phyloP scores from a whole-genome alignment of 129 eudicot genomes.

The Centaurea solstitialis region DNA sequence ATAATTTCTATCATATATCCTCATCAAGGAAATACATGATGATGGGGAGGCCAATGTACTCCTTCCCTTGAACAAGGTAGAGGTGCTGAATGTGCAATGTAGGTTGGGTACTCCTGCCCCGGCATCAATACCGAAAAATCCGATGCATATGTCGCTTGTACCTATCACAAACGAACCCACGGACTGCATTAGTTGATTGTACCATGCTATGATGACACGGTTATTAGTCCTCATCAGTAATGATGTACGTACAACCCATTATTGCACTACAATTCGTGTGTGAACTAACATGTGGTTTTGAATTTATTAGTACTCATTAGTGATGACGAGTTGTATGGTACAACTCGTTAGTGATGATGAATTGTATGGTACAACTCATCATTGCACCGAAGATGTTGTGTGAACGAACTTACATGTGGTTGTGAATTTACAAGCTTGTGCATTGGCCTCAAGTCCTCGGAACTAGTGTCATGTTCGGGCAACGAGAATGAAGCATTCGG shows the following conservation, averaged over 20 bases:
- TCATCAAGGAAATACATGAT: constrained; percentile 38
- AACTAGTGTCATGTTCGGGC: constrained; percentile 35
- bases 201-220: not conserved
- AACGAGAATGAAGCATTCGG: constrained; percentile 66
- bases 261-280: constrained; percentile 12
- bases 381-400: constrained; percentile 16
- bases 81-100: constrained; percentile 87
- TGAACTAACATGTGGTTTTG: constrained; percentile 21
- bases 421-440: constrained; percentile 48
- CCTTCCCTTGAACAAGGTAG: constrained; percentile 85
- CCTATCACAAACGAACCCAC: constrained; percentile 40
- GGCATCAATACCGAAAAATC: constrained; percentile 91
- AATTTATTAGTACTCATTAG: not conserved
- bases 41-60: constrained; percentile 67
- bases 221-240: not conserved
- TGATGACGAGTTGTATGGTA: not conserved
- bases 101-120: constrained; percentile 79
- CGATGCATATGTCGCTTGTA: constrained; percentile 46
- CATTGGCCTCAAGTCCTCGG: constrained; percentile 40
- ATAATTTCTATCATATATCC: not conserved
- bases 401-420: constrained; percentile 29
- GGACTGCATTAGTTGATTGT: not conserved
- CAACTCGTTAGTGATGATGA: not conserved
- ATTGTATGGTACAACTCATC: not conserved
- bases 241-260: not conserved